Evolutionary conservation across 1,139 yeast species (phyloP), one percentile per base, ranked within the genome.

Genomic region (Geotrichum citri-aurantii): DNA sequence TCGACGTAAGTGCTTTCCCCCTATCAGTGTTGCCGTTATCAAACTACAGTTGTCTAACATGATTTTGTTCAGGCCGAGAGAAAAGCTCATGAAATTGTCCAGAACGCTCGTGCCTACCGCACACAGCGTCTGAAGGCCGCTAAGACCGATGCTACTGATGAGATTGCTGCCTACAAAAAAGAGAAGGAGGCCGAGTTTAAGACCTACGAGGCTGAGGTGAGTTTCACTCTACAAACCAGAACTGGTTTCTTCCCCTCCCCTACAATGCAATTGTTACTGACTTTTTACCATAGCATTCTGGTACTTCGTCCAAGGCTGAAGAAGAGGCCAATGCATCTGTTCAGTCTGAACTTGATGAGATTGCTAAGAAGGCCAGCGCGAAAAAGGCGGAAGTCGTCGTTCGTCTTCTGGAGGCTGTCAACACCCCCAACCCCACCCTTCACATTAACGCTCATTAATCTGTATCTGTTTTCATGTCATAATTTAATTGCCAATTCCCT

Each of bases 81-180:
- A 77, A 95, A 90, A 69, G 99, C 99, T 24, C 97, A 95, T 66
- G 95, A 86, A 69, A 88, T 92, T 65, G 98, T 93, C 65, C 83
- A 91, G 67, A 87, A 86, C 71, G 97, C 99, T 44, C 88, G 96
- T 78, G 79, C 83, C 67, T 85, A 85, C 79, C 90, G 97, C 75
- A 82, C 95, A 50, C 84, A 83, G 70, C 88, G 95, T 68, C 81
- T 93, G 74, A 93, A 93, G 82, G 91, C 95, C 51, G 97, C 98
- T 59, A 92, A 91, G 79, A 78, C 86, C 50, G 98, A 93, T 72
- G 98, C 99, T 48, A 87, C 91, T 66, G 77, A 81, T 61, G 99
- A 93, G 75, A 89, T 93, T 69, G 90, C 86, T 65, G 86, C 84
- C 60, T 93, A 93, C 81, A 91, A 89, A 79, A 75, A 80, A 61